Conservation (phyloP, 306 rosid species). For the Pterocarpus macrocarpus region DNA sequence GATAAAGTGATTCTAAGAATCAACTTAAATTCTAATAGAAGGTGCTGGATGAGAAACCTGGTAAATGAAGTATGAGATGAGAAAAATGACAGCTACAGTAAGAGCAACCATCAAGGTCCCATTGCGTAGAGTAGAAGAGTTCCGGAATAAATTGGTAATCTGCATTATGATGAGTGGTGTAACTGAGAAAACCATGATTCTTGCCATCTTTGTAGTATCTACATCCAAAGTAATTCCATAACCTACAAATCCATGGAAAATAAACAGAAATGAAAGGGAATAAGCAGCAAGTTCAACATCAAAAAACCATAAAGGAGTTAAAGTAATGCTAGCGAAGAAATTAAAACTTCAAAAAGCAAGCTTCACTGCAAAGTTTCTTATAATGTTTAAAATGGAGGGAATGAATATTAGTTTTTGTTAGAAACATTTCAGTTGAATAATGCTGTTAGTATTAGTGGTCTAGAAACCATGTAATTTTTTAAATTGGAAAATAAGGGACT, state of each 20-base stretch:
- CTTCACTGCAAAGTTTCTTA: too few species aligned
- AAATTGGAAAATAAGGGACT: background rate
- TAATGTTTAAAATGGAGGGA: too few species aligned
- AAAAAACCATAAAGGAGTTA: background rate
- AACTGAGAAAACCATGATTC: slow-evolving; percentile 62
- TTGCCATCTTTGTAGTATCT: slow-evolving; percentile 64
- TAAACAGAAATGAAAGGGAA: background rate
- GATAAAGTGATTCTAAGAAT: background rate
- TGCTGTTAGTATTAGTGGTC: too few species aligned
- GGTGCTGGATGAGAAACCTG: slow-evolving; percentile 57
- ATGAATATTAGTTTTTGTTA: background rate
- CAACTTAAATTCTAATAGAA: background rate
- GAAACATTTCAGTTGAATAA: background rate
- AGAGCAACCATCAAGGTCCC: slow-evolving; percentile 60
- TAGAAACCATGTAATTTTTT: background rate
- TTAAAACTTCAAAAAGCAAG: slow-evolving; percentile 26
- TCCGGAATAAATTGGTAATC: slow-evolving; percentile 47
- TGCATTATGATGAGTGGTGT: slow-evolving; percentile 70
- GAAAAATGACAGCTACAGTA: slow-evolving; percentile 53
- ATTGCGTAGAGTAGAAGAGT: slow-evolving; percentile 40
- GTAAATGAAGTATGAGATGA: slow-evolving; percentile 61
- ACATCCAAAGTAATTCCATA: slow-evolving; percentile 62
- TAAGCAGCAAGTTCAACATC: background rate
- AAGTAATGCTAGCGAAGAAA: slow-evolving; percentile 29
- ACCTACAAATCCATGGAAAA: slow-evolving; percentile 43